phyloP scores from a whole-genome alignment of 441 rosid species.

The Pelargonium cotyledonis region DNA sequence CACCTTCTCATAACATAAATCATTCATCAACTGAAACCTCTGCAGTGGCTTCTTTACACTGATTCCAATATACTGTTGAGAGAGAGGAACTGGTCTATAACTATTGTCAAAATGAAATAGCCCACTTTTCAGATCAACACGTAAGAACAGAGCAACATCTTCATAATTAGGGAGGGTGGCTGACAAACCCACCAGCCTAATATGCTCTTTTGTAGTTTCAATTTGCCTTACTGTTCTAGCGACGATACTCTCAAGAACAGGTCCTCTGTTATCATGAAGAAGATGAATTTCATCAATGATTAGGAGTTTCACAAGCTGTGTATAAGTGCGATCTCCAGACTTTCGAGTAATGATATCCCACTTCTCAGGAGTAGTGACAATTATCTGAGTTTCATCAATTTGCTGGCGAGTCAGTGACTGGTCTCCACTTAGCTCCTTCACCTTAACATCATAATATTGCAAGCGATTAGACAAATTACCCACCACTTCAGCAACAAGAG shows the following conservation, averaged over 20 bases:
- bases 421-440: constrained; percentile 91
- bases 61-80: constrained; percentile 86
- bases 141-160: constrained; percentile 81
- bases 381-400: constrained; percentile 91
- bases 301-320: constrained; percentile 80
- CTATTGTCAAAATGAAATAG: constrained; percentile 85
- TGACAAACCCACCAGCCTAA: constrained; percentile 86
- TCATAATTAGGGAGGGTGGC: constrained; percentile 93
- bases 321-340: constrained; percentile 92
- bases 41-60: constrained; percentile 82
- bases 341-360: constrained; percentile 96
- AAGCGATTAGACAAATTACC: constrained; percentile 27
- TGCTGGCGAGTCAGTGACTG: constrained; percentile 82
- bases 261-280: constrained; percentile 92
- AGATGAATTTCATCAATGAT: constrained; percentile 93
- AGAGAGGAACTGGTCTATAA: constrained; percentile 89
- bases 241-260: constrained; percentile 97
- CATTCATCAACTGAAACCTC: constrained; percentile 98
- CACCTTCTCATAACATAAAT: constrained; percentile 85
- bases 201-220: constrained; percentile 87
- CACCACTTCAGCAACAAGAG: constrained; percentile 29
- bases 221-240: constrained; percentile 92
- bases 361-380: constrained; percentile 95
- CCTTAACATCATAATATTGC: constrained; percentile 37
- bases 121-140: constrained; percentile 61